Evolutionary conservation across 1,284 basidiomycete genomes (phyloP), one percentile per base, ranked within the genome.

Genomic region (Rhodofomes roseus): DNA sequence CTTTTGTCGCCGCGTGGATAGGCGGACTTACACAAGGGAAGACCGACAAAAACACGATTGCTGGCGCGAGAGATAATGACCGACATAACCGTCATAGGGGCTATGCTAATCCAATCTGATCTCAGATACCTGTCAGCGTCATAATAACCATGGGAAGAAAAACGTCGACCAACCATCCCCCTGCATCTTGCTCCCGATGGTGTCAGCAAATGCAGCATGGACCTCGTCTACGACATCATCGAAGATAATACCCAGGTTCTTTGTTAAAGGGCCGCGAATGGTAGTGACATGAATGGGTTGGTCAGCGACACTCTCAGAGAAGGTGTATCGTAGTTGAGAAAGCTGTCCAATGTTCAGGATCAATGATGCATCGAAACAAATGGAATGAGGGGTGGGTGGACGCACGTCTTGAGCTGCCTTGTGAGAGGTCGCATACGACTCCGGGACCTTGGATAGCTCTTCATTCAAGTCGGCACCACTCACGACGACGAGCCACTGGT

Each of bases 361-460:
- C 16, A 12, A 14, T 2, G 48, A 37, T 5, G 4, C 14, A n/a
- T 20, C 14, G 11, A 25, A 34, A 11, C 39, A 37, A 29, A 11
- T 7, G 4, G n/a, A 44, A 14, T 69, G 51, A 36, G 9, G 9
- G 7, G 5, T 16, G 37, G 37, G 37, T 39, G 7, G 31, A 56
- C 78, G 80, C 23, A 61, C 60, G 2, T 61, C 56, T 1, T 56
- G 27, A 4, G 25, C 48, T 6, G 60, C 56, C 4, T 20, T 43
- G 7, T 18, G 1, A 46, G 76, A 73, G 2, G 72, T 73, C 2
- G 77, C 60, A 12, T 68, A 64, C 8, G 75, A 69, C 29, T 76
- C 76, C 1, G 68, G 67, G 0, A 73, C 69, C 36, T 64, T 70
- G 12, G 71, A 68, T 7, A 79, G 58, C 44, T 76, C 74, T 20